Evolutionary conservation across 305 asterid species (phyloP), one percentile per base, ranked within the genome.

Genomic region (Nicotiana rustica): DNA sequence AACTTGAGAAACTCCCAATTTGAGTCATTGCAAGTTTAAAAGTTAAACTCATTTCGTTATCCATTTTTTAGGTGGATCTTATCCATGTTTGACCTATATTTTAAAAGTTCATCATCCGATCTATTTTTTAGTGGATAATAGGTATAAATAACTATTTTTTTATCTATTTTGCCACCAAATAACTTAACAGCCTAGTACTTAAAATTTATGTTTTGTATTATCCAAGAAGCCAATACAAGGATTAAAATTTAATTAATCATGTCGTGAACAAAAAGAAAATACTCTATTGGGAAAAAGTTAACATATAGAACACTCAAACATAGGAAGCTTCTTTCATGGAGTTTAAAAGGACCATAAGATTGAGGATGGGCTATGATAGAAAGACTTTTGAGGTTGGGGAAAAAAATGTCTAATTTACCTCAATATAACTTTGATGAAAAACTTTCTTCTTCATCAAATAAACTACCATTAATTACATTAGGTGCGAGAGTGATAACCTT

Each of bases 401-500:
- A 38, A 41, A 41, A 1, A 70, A 87, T 87, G 90, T 62, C 84
- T 35, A 19, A 77, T 15, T n/a, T 36, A 61, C 71, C 52, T 73
- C 49, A 61, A 33, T 85, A 81, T 65, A 73, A 84, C 41, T 84
- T 77, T 83, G 80, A 44, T 6, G 65, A 10, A 1, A 10, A 68
- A 12, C 17, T 4, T n/a, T 47, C 47, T 15, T 38, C 69, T 59
- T 57, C 86, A 47, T 64, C 88, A 10, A 89, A 82, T 41, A 41
- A 41, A 57, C 44, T 78, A 55, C 84, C 88, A 41, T 29, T 29
- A 21, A 68, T 79, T 49, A 41, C 67, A 47, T 12, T 89, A n/a
- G 75, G 67, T 13, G 85, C 90, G 71, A 77, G 92, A 80, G 35
- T 77, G 0, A 73, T 62, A 38, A 82, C 89, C 0, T n/a, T 83